Percentiles rank a stretch among this genome's conserved stretches.
phyloP scores from a whole-genome alignment of 257 asterid species.

The Solanum infundibuliforme region DNA sequence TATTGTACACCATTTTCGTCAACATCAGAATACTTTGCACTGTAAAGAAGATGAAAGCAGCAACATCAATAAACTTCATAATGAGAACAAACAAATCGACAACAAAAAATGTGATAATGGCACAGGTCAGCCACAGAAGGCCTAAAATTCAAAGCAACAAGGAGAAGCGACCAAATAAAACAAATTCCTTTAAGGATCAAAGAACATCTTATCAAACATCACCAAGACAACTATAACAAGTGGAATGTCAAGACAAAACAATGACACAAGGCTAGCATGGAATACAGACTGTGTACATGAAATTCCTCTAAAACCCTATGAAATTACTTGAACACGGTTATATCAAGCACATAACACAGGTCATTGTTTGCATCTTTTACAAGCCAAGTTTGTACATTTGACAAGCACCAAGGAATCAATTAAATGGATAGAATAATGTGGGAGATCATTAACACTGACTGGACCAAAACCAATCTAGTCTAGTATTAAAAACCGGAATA shows the following conservation, averaged over 20 bases:
- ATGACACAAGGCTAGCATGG: not conserved
- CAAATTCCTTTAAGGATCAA: not conserved
- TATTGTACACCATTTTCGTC: slow-evolving; percentile 74
- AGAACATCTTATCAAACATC: not conserved
- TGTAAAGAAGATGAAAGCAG: slow-evolving; percentile 8
- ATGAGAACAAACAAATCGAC: not conserved
- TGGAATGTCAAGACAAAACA: not conserved
- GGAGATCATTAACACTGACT: not conserved
- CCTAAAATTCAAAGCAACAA: not conserved
- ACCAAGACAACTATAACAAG: not conserved
- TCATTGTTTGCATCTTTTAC: not conserved
- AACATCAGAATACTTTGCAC: slow-evolving; percentile 60
- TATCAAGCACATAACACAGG: not conserved
- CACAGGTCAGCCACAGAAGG: not conserved
- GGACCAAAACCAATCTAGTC: not conserved
- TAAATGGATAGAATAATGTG: not conserved
- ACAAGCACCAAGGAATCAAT: not conserved
- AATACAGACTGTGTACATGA: not conserved
- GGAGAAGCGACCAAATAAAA: not conserved
- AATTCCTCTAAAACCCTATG: not conserved
- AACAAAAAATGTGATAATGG: not conserved
- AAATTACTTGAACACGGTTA: not conserved
- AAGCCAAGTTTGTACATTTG: not conserved
- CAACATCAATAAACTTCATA: not conserved
- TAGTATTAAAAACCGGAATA: not conserved